Base-by-base conservation (phyloP, 2,329 filamentous ascomycete species). In the Sporothrix pseudoabietina region DNA sequence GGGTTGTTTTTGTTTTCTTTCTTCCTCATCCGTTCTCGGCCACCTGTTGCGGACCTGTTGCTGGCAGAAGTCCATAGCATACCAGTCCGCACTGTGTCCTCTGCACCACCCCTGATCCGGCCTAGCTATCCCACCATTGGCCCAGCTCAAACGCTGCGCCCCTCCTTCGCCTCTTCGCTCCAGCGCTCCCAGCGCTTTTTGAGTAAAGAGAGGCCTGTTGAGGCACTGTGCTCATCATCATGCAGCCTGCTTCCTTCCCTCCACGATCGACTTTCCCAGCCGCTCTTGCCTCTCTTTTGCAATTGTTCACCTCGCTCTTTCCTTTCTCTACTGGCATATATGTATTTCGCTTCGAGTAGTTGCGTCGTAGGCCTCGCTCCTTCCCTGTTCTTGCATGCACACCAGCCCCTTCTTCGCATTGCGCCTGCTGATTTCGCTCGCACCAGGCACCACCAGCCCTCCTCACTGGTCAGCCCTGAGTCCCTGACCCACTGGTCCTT, bases 1-100 rank as follows among this genome's bases (percentile, higher is more conserved):
- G 26, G 19, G 35, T 72, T 72, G 61, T 52, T 66, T 72, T 72
- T 71, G 54, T 72, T 72, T 72, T 59, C 61, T 66, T 72, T 68
- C 61, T 49, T 72, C 61, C 71, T 26, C 26, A 68, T 72, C 71
- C 61, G 71, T 68, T 68, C 61, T 57, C 61, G 71, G 61, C 49
- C 47, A 22, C 47, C 66, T 14, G 26, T 2, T 26, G 26, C 26
- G 26, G 26, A 22, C 47, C 66, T 54, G 47, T 16, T 32, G 41
- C 63, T 35, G 32, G 63, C 39, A 49, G 63, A 49, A 5, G 41
- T 47, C 22, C 32, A 16, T 3, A 19, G 39, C 4, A 54, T n/a
- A 19, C 30, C 30, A 30, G 22, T 16, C 26, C 69, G 22, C 69
- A 71, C 69, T 71, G 69, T 71, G 57, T 12, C 1, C 19, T 35